phyloP scores from a whole-genome alignment of 1,139 yeast genomes.

The Saccharomycopsis hybrid region DNA sequence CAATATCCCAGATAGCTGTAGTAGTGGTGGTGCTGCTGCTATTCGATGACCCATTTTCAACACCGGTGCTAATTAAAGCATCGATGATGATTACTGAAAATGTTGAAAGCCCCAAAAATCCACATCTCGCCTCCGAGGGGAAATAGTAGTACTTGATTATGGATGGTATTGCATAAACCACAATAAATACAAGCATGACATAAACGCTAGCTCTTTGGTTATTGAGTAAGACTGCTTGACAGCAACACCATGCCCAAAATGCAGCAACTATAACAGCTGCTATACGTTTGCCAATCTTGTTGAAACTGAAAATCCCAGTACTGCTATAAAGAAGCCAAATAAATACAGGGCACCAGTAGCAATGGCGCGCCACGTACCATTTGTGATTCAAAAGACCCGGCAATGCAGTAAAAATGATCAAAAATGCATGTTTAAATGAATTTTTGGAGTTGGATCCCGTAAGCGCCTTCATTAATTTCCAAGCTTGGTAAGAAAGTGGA shows the following conservation, averaged over 20 bases:
- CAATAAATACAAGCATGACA: not conserved
- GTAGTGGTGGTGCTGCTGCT: constrained; percentile 22
- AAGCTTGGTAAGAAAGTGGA: not conserved
- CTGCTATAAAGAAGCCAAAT: constrained; percentile 10
- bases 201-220: not conserved
- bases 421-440: constrained; percentile 8
- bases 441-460: constrained; percentile 3
- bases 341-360: constrained; percentile 11
- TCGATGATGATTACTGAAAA: constrained; percentile 37
- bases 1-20: constrained; percentile 29
- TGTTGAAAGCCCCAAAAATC: constrained; percentile 35
- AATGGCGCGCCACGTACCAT: constrained; percentile 6
- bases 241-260: constrained; percentile 4
- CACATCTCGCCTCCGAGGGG: constrained; percentile 34
- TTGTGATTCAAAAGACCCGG: not conserved
- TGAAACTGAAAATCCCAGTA: constrained; percentile 8
- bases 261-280: not conserved
- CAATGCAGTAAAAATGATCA: constrained; percentile 6
- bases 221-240: constrained; percentile 1
- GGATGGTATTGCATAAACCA: constrained; percentile 27
- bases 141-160: constrained; percentile 27
- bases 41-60: constrained; percentile 2
- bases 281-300: constrained; percentile 2
- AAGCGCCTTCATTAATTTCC: constrained; percentile 1
- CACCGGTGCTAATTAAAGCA: constrained; percentile 23